Percentiles rank a stretch among this genome's conserved stretches.
phyloP scores from a whole-genome alignment of 2,329 filamentous ascomycete species.

The Fusarium anthophilum region DNA sequence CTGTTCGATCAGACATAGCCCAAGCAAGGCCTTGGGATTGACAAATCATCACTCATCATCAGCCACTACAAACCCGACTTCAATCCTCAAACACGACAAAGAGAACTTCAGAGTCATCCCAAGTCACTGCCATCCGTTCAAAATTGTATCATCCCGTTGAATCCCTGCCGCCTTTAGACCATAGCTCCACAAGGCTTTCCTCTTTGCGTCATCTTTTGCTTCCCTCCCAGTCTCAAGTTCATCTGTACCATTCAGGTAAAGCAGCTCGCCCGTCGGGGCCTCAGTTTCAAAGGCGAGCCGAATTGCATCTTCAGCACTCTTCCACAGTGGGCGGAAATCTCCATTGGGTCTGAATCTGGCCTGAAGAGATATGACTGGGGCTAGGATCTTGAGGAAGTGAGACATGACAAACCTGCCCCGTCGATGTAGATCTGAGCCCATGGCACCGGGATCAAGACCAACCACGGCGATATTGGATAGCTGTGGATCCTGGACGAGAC shows the following conservation, averaged over 20 bases:
- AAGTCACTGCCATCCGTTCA: constrained; percentile 42
- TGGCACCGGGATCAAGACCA: constrained; percentile 52
- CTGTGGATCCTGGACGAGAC: constrained; percentile 47
- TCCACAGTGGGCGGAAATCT: constrained; percentile 41
- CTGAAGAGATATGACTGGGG: constrained; percentile 40
- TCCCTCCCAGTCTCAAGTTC: constrained; percentile 43
- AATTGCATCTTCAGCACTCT: constrained; percentile 48
- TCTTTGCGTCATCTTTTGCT: constrained; percentile 44
- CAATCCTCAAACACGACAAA: not conserved
- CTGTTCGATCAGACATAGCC: not conserved
- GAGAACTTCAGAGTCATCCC: not conserved
- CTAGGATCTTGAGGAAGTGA: constrained; percentile 37
- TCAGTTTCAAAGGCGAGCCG: constrained; percentile 45
- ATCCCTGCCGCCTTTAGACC: constrained; percentile 40
- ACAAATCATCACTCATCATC: not conserved
- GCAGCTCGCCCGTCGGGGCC: constrained; percentile 38
- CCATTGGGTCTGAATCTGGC: constrained; percentile 45
- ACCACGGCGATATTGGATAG: constrained; percentile 49
- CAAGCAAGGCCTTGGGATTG: not conserved
- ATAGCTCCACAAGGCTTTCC: constrained; percentile 47
- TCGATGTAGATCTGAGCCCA: constrained; percentile 46
- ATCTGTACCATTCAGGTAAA: constrained; percentile 50
- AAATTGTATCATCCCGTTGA: constrained; percentile 38
- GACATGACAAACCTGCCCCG: constrained; percentile 39
- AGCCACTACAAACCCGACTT: not conserved